Evolutionary conservation across 257 asterid species (phyloP).

Genomic region (Dorcoceras hygrometricum): DNA sequence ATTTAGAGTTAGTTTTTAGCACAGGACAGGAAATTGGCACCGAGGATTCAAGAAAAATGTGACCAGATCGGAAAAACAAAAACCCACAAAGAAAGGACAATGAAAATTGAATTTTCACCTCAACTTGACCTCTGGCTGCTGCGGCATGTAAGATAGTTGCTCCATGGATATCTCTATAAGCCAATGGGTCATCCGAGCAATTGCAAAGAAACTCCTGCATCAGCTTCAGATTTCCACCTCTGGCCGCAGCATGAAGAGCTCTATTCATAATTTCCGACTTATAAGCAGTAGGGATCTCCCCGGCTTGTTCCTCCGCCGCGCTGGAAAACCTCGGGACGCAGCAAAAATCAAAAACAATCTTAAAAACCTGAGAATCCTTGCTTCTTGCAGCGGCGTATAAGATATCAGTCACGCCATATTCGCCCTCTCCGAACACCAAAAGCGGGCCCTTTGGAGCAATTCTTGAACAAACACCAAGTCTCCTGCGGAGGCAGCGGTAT

Average conservation of each 20-base stretch:
- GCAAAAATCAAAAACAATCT: constrained; percentile 63
- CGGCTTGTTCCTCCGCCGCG: constrained; percentile 41
- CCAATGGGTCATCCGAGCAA: constrained; percentile 52
- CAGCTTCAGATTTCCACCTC: constrained; percentile 78
- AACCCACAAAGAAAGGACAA: not conserved
- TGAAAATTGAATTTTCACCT: constrained; percentile 43
- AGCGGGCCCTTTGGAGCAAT: constrained; percentile 70
- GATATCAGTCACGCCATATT: constrained; percentile 84
- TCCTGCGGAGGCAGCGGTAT: constrained; percentile 94
- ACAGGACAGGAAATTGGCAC: not conserved
- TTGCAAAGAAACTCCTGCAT: constrained; percentile 69
- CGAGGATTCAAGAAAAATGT: not conserved
- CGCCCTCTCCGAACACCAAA: constrained; percentile 88
- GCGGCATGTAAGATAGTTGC: constrained; percentile 84
- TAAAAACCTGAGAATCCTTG: constrained; percentile 59
- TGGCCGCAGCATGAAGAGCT: constrained; percentile 91
- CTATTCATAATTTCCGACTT: constrained; percentile 79
- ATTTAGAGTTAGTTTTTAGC: not conserved
- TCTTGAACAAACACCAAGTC: constrained; percentile 65
- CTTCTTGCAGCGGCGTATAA: constrained; percentile 88
- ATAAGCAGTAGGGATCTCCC: constrained; percentile 67
- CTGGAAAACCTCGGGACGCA: constrained; percentile 55
- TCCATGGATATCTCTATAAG: constrained; percentile 71
- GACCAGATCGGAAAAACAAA: not conserved
- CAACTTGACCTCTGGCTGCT: constrained; percentile 79